Evolutionary conservation across 768 basidiomycete species (phyloP), one percentile per base, ranked within the genome.

Genomic region (Ramaria sp.): DNA sequence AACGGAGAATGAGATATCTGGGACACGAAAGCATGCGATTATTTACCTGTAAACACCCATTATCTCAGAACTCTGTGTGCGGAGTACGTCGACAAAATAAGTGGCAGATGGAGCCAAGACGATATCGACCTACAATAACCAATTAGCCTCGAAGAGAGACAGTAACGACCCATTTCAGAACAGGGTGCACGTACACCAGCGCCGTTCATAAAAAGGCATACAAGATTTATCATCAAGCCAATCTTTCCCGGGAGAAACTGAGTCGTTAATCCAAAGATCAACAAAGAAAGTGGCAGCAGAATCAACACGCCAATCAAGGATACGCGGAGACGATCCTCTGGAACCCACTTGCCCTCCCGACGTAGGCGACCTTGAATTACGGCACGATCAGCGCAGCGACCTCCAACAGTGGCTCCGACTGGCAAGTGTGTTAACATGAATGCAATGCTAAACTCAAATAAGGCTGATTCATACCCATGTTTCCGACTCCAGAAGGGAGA

Each of bases 241-340:
- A 70, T 39, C 1, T 56, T 68, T 1, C 80, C 78, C 6, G 67
- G 66, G 4, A 85, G 66, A 61, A 73, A 82, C 32, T 70, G 61
- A 15, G 73, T 78, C n/a, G 74, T 62, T 3, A 83, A 57, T 0
- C 83, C 82, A 0, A 71, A 72, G 0, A 67, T 49, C 0, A 78
- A 61, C 2, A 81, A 63, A 1, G 82, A 77, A 0, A 81, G 24
- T 0, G 83, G 86, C 3, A 76, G 68, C 22, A 84, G 65, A 18
- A 77, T 28, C 0, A 72, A 64, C 3, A 71, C 72, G 9, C 78
- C 77, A 7, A 71, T 59, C 32, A 79, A 62, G 1, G 76, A 68
- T 1, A 73, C 81, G 1, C 78, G 72, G 22, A 86, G 71, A 7
- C 83, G 76, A 58, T 84, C 85, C 63, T 88, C 83, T 0, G 83